A percentile compares a stretch with the other conserved stretches of the same genome.
Conservation (phyloP, 1,284 basidiomycete genomes). For the Ganoderma multipileum region DNA sequence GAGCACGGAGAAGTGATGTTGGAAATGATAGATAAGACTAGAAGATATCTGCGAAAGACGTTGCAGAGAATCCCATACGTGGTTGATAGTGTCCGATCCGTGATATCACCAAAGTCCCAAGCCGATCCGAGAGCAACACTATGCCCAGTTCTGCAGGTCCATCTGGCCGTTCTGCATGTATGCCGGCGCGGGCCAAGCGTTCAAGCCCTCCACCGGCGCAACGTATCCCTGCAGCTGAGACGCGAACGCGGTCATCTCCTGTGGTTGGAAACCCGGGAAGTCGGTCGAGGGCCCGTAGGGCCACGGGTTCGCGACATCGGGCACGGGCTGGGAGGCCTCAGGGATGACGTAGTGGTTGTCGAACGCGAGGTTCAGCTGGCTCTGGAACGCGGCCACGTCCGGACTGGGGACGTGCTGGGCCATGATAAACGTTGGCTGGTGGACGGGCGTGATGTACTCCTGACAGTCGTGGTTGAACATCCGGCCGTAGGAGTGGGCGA, state of each 20-base stretch:
- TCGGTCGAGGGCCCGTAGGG: neutral
- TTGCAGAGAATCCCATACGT: neutral
- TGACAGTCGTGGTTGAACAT: neutral
- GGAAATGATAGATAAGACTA: neutral
- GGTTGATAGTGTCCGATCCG: neutral
- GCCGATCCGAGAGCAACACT: neutral
- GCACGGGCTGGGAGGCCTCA: neutral
- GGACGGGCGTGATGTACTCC: neutral
- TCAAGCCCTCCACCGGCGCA: neutral
- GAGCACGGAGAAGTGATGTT: conserved; percentile 2
- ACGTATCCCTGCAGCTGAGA: neutral
- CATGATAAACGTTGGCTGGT: neutral
- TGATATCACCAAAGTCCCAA: neutral
- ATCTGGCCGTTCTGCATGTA: neutral
- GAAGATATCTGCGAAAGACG: conserved; percentile 1
- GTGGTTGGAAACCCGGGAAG: neutral
- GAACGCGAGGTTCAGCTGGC: neutral
- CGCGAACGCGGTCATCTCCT: neutral
- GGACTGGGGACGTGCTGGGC: neutral
- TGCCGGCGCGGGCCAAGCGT: neutral
- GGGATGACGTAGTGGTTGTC: neutral
- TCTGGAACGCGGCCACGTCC: neutral
- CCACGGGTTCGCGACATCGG: neutral
- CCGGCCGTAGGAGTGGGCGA: neutral
- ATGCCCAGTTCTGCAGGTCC: neutral